These are phyloP conservation scores for Euryodendron excelsum DNA, from an alignment of 148 eudicot species.

Conservation along the genomic window DNA sequence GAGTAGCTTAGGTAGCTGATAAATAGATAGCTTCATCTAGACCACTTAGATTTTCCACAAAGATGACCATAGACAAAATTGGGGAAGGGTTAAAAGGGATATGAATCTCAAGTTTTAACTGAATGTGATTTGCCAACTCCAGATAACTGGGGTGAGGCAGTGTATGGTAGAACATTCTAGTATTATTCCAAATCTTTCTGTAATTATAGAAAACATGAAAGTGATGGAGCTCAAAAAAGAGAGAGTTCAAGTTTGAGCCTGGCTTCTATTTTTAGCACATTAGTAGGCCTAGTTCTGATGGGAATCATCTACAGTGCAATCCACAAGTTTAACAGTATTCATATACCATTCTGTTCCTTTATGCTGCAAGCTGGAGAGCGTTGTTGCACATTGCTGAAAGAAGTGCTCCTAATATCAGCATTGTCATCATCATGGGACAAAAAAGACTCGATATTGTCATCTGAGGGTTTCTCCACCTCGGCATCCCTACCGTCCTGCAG, in stretches of 20 bases:
- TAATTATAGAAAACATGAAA: background rate
- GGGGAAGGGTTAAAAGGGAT: too few relatives aligned
- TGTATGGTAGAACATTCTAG: background rate
- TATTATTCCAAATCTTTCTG: background rate
- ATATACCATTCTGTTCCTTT: background rate
- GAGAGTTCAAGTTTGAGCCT: background rate
- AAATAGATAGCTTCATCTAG: too few relatives aligned
- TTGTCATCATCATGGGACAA: background rate
- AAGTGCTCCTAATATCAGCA: background rate
- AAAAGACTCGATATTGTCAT: background rate
- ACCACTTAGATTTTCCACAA: too few relatives aligned
- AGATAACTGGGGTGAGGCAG: background rate
- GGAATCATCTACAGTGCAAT: conserved; percentile 3
- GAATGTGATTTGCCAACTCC: background rate
- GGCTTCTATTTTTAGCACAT: background rate
- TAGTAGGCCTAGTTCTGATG: background rate
- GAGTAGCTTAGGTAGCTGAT: too few relatives aligned
- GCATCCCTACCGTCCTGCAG: background rate
- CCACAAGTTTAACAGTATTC: background rate
- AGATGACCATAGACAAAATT: too few relatives aligned
- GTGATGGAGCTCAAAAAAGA: background rate
- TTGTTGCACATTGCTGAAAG: background rate
- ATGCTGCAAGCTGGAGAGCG: background rate
- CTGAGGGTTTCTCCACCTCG: background rate
- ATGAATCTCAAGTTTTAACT: background rate